phyloP scores from a whole-genome alignment of 2,329 filamentous ascomycete species.

The Scedosporium aurantiacum region DNA sequence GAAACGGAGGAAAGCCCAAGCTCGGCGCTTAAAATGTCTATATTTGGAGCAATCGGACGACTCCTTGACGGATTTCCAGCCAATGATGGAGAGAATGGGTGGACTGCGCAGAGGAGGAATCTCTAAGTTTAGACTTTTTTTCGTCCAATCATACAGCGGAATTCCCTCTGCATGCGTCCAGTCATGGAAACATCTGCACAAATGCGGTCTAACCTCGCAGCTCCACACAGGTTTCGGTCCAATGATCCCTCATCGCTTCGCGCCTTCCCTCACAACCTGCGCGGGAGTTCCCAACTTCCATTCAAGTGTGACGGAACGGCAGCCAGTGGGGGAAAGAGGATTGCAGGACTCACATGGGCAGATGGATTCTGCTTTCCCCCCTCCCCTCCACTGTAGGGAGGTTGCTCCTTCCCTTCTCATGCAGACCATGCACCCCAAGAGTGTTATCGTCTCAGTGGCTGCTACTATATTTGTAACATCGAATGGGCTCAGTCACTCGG shows the following conservation, averaged over 20 bases:
- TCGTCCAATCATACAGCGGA: background rate
- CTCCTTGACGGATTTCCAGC: constrained; percentile 1
- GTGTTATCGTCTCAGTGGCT: background rate
- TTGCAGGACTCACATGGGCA: background rate
- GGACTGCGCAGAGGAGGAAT: background rate
- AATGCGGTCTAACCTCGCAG: background rate
- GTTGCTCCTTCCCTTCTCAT: background rate
- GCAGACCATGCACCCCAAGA: background rate
- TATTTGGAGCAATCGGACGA: constrained; percentile 3
- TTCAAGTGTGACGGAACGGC: background rate
- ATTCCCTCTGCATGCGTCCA: background rate
- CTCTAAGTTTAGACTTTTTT: background rate
- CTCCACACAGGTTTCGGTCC: background rate
- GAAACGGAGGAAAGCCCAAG: background rate
- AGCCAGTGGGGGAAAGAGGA: background rate
- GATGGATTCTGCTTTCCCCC: background rate
- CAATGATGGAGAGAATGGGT: background rate
- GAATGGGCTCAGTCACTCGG: background rate
- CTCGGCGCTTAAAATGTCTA: constrained; percentile 3
- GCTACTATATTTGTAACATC: constrained; percentile 3
- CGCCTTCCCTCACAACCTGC: background rate
- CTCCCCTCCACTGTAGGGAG: no score
- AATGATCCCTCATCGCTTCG: constrained; percentile 1
- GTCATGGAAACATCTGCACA: background rate
- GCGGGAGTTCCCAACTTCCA: background rate